Evolutionary conservation across 2,329 filamentous ascomycete genomes (phyloP), one percentile per base, ranked within the genome.

Genomic region (Dendryphion nanum): DNA sequence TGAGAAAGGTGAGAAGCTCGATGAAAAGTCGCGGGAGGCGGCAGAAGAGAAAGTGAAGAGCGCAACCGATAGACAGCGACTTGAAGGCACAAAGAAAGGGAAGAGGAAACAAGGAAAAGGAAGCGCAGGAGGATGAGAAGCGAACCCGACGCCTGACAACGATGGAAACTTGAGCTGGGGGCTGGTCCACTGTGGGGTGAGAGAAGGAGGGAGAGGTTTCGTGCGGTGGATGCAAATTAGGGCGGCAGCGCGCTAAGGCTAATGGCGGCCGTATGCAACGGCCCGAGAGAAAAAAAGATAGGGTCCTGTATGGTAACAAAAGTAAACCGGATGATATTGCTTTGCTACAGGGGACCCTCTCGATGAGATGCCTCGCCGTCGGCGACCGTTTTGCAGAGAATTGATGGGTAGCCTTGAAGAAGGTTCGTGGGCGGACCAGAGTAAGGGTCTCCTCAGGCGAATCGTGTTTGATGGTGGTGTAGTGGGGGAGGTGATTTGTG

Each of bases 21-120:
- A 38, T 17, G 36, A 41, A 55, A 44, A 47, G 38, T 35, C 30
- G 44, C 50, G 44, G 45, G 45, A 47, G 53, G 52, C 51, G 53
- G 50, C 51, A 54, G 23, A 26, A 26, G 23, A n/a, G n/a, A 46
- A 45, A 46, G 39, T 44, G 47, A 38, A 40, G 37, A 35, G 47
- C 40, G 53, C 53, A 51, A 51, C 51, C 57, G 41, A 46, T 36
- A 38, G 41, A 44, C 38, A 50, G 18, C 14, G 47, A 59, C 40
- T 36, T 45, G 53, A 59, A 60, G 53, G 47, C 52, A 57, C 51
- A 59, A 63, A 51, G 57, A 59, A 62, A 60, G 44, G 42, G 53
- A 60, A 62, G 55, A 59, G 57, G 55, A 61, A 60, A 63, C 50
- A 56, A 64, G 59, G 61, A 61, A 50, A 58, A 55, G 56, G 53